phyloP scores from a whole-genome alignment of 768 basidiomycete genomes.

The Lyophyllum decastes region DNA sequence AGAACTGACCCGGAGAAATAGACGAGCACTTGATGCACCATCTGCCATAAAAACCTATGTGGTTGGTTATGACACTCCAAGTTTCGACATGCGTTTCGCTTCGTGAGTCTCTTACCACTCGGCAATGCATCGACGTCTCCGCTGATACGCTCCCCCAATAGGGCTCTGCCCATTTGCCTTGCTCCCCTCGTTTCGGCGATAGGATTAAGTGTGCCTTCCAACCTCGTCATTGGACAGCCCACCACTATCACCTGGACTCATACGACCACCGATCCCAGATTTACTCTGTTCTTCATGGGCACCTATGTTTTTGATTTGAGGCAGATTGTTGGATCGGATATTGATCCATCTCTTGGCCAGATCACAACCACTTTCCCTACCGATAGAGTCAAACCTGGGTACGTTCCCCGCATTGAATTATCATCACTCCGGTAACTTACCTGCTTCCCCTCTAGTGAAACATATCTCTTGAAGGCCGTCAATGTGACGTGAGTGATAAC shows the following conservation, averaged over 20 bases:
- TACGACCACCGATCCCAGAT: constrained; percentile 3
- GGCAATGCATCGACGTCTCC: too few species aligned
- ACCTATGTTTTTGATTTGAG: constrained; percentile 5
- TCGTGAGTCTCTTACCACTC: background rate
- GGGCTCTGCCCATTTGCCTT: background rate
- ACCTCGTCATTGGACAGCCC: constrained; percentile 9
- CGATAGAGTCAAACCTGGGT: constrained; percentile 11
- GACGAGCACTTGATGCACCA: too few species aligned
- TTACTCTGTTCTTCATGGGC: constrained; percentile 9
- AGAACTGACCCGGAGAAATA: too few species aligned
- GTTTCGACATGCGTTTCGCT: background rate
- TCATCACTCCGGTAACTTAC: background rate
- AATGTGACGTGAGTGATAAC: constrained; percentile 8
- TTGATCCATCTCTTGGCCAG: constrained; percentile 4
- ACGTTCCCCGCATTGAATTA: background rate
- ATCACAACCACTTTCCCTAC: constrained; percentile 12
- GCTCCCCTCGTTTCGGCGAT: constrained; percentile 6
- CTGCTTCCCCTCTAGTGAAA: background rate
- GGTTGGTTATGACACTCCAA: background rate
- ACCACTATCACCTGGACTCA: constrained; percentile 13
- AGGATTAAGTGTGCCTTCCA: constrained; percentile 3
- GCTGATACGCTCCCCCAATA: background rate
- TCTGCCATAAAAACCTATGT: too few species aligned
- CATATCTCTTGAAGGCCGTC: constrained; percentile 10
- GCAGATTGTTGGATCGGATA: constrained; percentile 6